These are phyloP conservation scores for Trametes maxima DNA, from an alignment of 768 basidiomycete species.

Conservation along the genomic window DNA sequence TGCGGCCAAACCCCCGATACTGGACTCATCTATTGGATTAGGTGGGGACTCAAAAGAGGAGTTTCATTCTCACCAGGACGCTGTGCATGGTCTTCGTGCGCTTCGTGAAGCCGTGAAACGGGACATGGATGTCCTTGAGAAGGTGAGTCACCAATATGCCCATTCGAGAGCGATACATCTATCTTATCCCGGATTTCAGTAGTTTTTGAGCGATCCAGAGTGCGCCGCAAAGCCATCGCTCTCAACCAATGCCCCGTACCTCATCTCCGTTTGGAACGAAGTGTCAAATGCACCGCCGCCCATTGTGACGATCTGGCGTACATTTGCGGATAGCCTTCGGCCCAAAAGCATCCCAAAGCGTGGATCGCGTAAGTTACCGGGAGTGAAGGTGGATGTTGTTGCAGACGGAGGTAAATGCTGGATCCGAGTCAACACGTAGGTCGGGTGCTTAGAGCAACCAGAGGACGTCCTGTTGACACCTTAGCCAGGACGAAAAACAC, in stretches of 20 bases:
- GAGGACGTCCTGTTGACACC: not conserved
- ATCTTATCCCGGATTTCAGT: conserved; percentile 39
- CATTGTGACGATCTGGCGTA: conserved; percentile 60
- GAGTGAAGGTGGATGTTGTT: conserved; percentile 80
- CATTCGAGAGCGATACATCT: not conserved
- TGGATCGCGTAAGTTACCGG: conserved; percentile 31
- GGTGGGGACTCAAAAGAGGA: conserved; percentile 15
- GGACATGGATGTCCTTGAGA: conserved; percentile 45
- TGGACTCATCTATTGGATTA: conserved; percentile 37
- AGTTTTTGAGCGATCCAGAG: conserved; percentile 59
- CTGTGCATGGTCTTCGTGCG: conserved; percentile 43
- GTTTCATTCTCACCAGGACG: conserved; percentile 20
- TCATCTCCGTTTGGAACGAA: conserved; percentile 83
- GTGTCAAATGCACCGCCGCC: conserved; percentile 61
- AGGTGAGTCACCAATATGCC: conserved; percentile 32
- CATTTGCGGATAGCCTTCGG: conserved; percentile 39
- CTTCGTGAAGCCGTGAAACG: conserved; percentile 45
- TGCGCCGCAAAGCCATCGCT: conserved; percentile 50
- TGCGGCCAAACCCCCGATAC: conserved; percentile 34
- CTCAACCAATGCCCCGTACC: conserved; percentile 80
- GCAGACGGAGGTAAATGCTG: conserved; percentile 73
- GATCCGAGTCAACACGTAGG: conserved; percentile 89
- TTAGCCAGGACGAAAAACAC: conserved; percentile 68
- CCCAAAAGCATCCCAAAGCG: conserved; percentile 20
- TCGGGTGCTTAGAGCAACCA: conserved; percentile 21